These are phyloP conservation scores for Alternaria ventricosa DNA, from an alignment of 2,329 filamentous ascomycete species.

Conservation along the genomic window DNA sequence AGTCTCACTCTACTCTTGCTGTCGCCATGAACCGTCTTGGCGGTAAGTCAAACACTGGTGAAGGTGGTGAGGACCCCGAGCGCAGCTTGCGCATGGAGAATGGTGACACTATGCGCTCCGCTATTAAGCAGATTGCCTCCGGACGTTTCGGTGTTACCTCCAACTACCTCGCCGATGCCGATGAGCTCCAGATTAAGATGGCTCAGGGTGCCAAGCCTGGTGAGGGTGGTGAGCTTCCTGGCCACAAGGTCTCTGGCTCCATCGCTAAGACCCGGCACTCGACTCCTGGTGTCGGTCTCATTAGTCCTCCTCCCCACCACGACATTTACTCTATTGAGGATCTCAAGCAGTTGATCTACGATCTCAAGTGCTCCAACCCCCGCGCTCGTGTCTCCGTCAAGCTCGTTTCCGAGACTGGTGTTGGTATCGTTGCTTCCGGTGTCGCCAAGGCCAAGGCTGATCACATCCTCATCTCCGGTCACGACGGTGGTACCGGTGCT, in stretches of 20 bases:
- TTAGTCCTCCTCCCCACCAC: constrained; percentile 94
- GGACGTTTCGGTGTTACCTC: constrained; percentile 96
- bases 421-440: constrained; percentile 96
- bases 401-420: constrained; percentile 95
- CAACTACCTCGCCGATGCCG: constrained; percentile 91
- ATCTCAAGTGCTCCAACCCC: constrained; percentile 94
- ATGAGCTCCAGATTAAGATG: constrained; percentile 99
- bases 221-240: constrained; percentile 95
- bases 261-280: constrained; percentile 96
- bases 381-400: constrained; percentile 93
- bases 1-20: constrained; percentile 93
- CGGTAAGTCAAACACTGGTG: constrained; percentile 96
- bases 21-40: constrained; percentile 97
- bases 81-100: constrained; percentile 85
- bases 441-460: constrained; percentile 97
- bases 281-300: constrained; percentile 93
- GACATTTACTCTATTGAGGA: constrained; percentile 99
- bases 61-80: constrained; percentile 95
- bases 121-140: constrained; percentile 97
- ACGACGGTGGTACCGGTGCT: constrained; percentile 95
- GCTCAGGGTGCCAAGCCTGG: constrained; percentile 97
- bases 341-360: constrained; percentile 96
- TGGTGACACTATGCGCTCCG: constrained; percentile 94
- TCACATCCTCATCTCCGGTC: constrained; percentile 94
- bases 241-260: constrained; percentile 93